Percentiles rank a stretch among this genome's conserved stretches.
Conservation (phyloP, 148 eudicot species). For the Pouteria glomerata region DNA sequence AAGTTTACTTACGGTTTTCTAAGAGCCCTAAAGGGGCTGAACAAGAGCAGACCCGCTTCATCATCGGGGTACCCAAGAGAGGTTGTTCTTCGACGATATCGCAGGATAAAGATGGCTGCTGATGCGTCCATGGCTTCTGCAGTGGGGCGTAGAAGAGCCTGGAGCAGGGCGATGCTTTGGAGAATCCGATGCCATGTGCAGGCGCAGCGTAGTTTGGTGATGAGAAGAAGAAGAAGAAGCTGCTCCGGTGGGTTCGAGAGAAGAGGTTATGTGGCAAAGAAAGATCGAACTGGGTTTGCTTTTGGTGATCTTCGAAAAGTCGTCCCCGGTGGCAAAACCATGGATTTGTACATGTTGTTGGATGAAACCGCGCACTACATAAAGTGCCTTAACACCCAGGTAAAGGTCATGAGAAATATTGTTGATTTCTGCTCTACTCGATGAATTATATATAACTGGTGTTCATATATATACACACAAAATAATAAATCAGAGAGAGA, state of each 20-base stretch:
- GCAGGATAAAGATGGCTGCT: constrained; percentile 47
- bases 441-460: neutral
- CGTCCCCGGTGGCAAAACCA: constrained; percentile 73
- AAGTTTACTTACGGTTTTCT: constrained; percentile 51
- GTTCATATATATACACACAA: no score
- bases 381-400: constrained; percentile 71
- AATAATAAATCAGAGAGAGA: neutral
- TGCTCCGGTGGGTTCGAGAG: neutral
- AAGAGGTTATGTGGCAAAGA: neutral
- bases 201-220: neutral
- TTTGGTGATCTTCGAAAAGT: constrained; percentile 40
- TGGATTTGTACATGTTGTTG: constrained; percentile 54
- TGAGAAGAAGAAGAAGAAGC: constrained; percentile 14
- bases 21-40: constrained; percentile 47
- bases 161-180: constrained; percentile 61
- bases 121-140: constrained; percentile 57
- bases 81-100: constrained; percentile 9
- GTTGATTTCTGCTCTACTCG: constrained; percentile 39
- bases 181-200: constrained; percentile 15
- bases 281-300: neutral
- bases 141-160: constrained; percentile 54
- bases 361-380: constrained; percentile 79
- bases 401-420: constrained; percentile 66
- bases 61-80: neutral
- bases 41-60: constrained; percentile 9